These are phyloP conservation scores for Magnusiomyces ingens DNA, from an alignment of 1,139 yeast species.

Conservation along the genomic window DNA sequence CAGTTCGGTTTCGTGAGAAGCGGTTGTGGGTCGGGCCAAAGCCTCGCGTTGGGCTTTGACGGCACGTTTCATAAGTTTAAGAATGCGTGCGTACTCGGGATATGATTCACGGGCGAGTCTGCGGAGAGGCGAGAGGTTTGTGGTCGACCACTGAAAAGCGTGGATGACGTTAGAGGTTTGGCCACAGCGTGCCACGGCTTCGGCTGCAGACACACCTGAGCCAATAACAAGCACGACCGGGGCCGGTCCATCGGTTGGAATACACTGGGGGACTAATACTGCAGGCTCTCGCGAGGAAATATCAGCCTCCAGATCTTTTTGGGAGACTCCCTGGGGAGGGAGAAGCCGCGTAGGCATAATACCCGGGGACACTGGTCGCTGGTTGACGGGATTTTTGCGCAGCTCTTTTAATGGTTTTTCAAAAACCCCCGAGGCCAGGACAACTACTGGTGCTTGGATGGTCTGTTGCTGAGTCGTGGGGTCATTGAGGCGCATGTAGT, in stretches of 20 bases:
- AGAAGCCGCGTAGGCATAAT: not conserved
- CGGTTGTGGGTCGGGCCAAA: not conserved
- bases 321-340: not conserved
- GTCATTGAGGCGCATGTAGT: slow-evolving; percentile 1
- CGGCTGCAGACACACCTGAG: slow-evolving; percentile 35
- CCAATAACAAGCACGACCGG: slow-evolving; percentile 29
- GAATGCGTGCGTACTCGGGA: slow-evolving; percentile 31
- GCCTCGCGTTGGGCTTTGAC: slow-evolving; percentile 7
- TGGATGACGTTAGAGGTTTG: slow-evolving; percentile 21
- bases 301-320: slow-evolving; percentile 4
- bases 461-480: slow-evolving; percentile 1
- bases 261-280: slow-evolving; percentile 11
- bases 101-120: slow-evolving; percentile 30
- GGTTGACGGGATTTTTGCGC: not conserved
- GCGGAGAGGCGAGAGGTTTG: slow-evolving; percentile 26
- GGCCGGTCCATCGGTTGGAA: slow-evolving; percentile 5
- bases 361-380: not conserved
- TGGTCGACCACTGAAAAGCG: slow-evolving; percentile 28
- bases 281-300: slow-evolving; percentile 12
- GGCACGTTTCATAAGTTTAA: slow-evolving; percentile 24
- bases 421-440: slow-evolving; percentile 32
- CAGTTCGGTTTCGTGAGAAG: too few relatives aligned
- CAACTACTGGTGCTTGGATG: slow-evolving; percentile 19
- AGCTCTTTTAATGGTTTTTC: slow-evolving; percentile 21
- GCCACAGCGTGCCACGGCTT: slow-evolving; percentile 22